Evolutionary conservation across 768 basidiomycete genomes (phyloP).

Genomic region (Pulveroboletus sp.): DNA sequence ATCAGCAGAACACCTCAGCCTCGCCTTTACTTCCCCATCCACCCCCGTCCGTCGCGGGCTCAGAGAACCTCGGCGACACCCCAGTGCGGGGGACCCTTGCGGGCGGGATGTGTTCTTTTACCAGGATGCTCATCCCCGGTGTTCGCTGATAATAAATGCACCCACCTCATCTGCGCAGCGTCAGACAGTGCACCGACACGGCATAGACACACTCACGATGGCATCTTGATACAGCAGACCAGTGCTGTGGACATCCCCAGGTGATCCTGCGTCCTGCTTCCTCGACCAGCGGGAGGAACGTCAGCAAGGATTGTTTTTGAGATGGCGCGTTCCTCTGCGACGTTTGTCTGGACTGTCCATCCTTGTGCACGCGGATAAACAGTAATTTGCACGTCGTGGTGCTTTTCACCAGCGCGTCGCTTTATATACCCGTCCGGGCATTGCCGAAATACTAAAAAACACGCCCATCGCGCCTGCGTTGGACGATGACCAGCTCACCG

Average conservation of each 20-base stretch:
- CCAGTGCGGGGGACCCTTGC: slow-evolving; percentile 33
- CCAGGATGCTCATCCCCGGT: slow-evolving; percentile 84
- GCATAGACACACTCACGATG: too few species aligned
- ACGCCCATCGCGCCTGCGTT: background rate
- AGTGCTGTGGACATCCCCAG: slow-evolving; percentile 77
- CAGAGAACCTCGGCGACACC: slow-evolving; percentile 31
- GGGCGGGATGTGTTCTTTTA: slow-evolving; percentile 79
- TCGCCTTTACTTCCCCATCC: slow-evolving; percentile 85
- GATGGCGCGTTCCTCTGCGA: slow-evolving; percentile 60
- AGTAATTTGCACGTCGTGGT: slow-evolving; percentile 83
- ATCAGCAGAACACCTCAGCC: slow-evolving; percentile 56
- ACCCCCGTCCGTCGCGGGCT: slow-evolving; percentile 52
- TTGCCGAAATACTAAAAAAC: slow-evolving; percentile 11
- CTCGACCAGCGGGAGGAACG: slow-evolving; percentile 88
- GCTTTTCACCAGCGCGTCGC: background rate
- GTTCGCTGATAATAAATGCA: slow-evolving; percentile 8
- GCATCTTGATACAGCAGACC: too few species aligned
- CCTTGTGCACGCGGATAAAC: slow-evolving; percentile 59
- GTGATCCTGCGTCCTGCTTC: slow-evolving; percentile 89
- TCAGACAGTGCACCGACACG: too few species aligned
- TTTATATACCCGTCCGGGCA: slow-evolving; percentile 33
- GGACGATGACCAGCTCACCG: slow-evolving; percentile 18
- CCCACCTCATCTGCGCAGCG: too few species aligned
- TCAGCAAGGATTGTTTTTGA: slow-evolving; percentile 95
- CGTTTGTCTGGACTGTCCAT: slow-evolving; percentile 88